Conservation (phyloP, 2,329 filamentous ascomycete genomes). For the Microsporum canis region DNA sequence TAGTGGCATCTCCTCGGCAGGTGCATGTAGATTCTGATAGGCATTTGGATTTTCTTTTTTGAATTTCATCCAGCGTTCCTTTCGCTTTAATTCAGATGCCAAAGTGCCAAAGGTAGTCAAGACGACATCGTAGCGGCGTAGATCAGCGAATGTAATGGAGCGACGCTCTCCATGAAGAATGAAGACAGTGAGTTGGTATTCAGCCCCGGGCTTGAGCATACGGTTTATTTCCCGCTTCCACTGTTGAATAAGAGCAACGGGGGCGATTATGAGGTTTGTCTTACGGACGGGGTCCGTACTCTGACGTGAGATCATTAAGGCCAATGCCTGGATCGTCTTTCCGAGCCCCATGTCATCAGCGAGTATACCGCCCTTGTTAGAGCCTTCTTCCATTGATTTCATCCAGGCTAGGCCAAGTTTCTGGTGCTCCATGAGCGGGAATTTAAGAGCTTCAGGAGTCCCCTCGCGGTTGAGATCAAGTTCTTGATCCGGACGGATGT, state of each 20-base stretch:
- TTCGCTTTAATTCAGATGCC: slow-evolving; percentile 53
- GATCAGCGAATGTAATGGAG: slow-evolving; percentile 44
- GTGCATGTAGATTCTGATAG: slow-evolving; percentile 23
- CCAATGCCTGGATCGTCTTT: slow-evolving; percentile 72
- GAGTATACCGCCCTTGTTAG: slow-evolving; percentile 62
- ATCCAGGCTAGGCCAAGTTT: slow-evolving; percentile 68
- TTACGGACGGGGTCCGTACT: slow-evolving; percentile 48
- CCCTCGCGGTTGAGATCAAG: slow-evolving; percentile 51
- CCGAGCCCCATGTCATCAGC: slow-evolving; percentile 76
- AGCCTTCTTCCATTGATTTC: slow-evolving; percentile 59
- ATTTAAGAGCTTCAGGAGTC: slow-evolving; percentile 58
- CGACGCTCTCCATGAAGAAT: slow-evolving; percentile 58
- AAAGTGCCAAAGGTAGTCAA: slow-evolving; percentile 69
- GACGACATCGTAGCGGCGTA: slow-evolving; percentile 61
- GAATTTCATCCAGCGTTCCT: slow-evolving; percentile 42
- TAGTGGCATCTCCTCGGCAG: slow-evolving; percentile 41
- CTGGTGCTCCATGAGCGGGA: slow-evolving; percentile 68
- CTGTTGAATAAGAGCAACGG: slow-evolving; percentile 67
- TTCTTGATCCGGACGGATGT: slow-evolving; percentile 62
- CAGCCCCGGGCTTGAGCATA: slow-evolving; percentile 47
- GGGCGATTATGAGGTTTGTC: slow-evolving; percentile 74
- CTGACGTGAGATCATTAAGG: slow-evolving; percentile 60
- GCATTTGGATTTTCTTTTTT: slow-evolving; percentile 36
- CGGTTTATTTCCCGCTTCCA: slow-evolving; percentile 70
- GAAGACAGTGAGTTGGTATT: slow-evolving; percentile 51